Evolutionary conservation across 768 basidiomycete species (phyloP).

Genomic region (Suillus subluteus): DNA sequence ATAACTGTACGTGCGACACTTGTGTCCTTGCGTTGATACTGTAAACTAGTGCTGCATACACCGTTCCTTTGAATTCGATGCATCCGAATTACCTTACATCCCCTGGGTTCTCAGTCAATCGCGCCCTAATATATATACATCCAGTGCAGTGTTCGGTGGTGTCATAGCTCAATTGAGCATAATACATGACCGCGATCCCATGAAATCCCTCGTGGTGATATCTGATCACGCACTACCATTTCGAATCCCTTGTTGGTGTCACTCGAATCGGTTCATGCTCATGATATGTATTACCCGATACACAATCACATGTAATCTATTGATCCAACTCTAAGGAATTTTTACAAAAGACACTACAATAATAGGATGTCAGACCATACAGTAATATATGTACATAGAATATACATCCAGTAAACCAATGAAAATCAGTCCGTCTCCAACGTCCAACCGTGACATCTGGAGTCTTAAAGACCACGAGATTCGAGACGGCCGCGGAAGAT

Average conservation of each 20-base stretch:
- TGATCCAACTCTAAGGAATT: neutral
- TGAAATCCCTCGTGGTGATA: neutral
- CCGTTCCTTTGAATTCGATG: neutral
- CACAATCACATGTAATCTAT: neutral
- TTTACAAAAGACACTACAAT: neutral
- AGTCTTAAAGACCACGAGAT: slow-evolving; percentile 24
- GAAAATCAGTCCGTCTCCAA: neutral
- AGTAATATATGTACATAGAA: neutral
- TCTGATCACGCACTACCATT: neutral
- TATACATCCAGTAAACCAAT: neutral
- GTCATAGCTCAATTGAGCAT: neutral
- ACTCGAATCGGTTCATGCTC: neutral
- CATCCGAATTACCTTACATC: neutral
- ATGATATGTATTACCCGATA: neutral
- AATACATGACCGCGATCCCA: neutral
- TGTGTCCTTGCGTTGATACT: too few relatives aligned
- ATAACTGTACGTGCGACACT: too few relatives aligned
- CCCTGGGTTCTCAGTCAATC: neutral
- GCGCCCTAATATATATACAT: neutral
- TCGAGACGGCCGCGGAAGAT: slow-evolving; percentile 24
- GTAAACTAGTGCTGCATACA: too few relatives aligned
- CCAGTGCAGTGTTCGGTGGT: neutral
- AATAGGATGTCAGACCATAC: neutral
- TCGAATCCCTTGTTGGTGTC: neutral
- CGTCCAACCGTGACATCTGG: neutral